Evolutionary conservation across 352 stramenopile species (phyloP).

Genomic region (Pythium plurisporium): DNA sequence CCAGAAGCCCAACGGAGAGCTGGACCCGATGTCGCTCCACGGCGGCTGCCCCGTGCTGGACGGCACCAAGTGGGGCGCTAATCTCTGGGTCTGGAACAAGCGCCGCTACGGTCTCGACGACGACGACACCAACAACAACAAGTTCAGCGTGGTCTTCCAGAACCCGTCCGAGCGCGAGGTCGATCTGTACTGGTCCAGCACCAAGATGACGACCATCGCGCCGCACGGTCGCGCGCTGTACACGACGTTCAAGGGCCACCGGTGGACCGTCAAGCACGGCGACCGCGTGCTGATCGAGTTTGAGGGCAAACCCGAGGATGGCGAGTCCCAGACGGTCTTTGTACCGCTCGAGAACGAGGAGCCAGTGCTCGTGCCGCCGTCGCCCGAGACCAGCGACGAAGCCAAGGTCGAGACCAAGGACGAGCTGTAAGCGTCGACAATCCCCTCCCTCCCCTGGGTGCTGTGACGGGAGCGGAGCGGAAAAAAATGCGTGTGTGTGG

Average conservation of each 20-base stretch:
- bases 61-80: constrained; percentile 95
- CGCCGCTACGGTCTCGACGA: constrained; percentile 61
- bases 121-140: constrained; percentile 21
- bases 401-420: constrained; percentile 35
- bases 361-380: constrained; percentile 2
- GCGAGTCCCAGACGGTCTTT: constrained; percentile 43
- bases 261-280: constrained; percentile 62
- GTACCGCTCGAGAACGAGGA: constrained; percentile 30
- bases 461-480: neutral
- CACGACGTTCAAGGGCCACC: constrained; percentile 60
- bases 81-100: constrained; percentile 97
- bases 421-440: constrained; percentile 2
- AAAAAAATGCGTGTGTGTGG: neutral
- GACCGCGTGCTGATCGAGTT: constrained; percentile 52
- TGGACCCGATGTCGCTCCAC: constrained; percentile 86
- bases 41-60: constrained; percentile 94
- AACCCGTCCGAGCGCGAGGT: constrained; percentile 56
- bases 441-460: too few species aligned
- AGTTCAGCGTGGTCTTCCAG: constrained; percentile 60
- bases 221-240: constrained; percentile 42
- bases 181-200: constrained; percentile 63
- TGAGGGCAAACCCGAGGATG: constrained; percentile 38
- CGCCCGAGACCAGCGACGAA: constrained; percentile 23
- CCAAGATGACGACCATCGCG: constrained; percentile 60
- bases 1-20: constrained; percentile 91